Percentiles rank a stretch among this genome's conserved stretches.
Evolutionary conservation across 768 basidiomycete species (phyloP).

Genomic region (Macrolepiota albuminosa): DNA sequence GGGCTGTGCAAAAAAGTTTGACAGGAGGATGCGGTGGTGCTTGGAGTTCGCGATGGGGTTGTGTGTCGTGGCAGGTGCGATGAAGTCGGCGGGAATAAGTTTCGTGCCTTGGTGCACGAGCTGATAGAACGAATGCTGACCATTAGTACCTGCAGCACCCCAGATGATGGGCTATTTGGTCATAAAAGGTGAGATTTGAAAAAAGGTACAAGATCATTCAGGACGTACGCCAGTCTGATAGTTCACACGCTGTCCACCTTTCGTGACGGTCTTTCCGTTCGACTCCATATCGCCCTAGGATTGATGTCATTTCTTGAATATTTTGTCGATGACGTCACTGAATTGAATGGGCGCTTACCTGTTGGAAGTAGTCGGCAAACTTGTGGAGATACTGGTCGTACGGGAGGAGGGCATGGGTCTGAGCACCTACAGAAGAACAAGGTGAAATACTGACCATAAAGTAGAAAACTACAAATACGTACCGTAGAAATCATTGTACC

Average conservation of each 20-base stretch:
- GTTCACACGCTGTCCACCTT: slow-evolving; percentile 85
- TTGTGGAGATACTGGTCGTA: slow-evolving; percentile 99
- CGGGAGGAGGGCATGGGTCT: slow-evolving; percentile 92
- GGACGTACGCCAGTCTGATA: slow-evolving; percentile 91
- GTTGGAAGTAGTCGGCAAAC: slow-evolving; percentile 99
- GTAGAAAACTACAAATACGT: slow-evolving; percentile 6
- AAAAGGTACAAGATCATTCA: background rate
- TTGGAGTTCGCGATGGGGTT: slow-evolving; percentile 85
- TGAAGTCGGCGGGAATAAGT: slow-evolving; percentile 87
- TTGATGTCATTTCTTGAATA: background rate
- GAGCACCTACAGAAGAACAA: slow-evolving; percentile 51
- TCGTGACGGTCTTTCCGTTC: slow-evolving; percentile 96
- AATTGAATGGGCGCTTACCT: slow-evolving; percentile 32
- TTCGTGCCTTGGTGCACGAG: slow-evolving; percentile 94
- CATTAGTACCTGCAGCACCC: slow-evolving; percentile 98
- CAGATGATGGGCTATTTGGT: slow-evolving; percentile 85
- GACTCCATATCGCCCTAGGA: slow-evolving; percentile 95
- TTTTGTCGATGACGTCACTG: background rate
- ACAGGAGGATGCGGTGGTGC: slow-evolving; percentile 95
- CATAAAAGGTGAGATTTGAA: background rate
- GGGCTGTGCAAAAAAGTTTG: slow-evolving; percentile 98
- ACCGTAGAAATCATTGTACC: slow-evolving; percentile 99
- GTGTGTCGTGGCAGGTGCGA: slow-evolving; percentile 83
- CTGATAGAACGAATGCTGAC: slow-evolving; percentile 99
- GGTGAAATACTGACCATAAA: background rate